Conservation (phyloP, 2,329 filamentous ascomycete species). For the Verticillium albo-atrum region DNA sequence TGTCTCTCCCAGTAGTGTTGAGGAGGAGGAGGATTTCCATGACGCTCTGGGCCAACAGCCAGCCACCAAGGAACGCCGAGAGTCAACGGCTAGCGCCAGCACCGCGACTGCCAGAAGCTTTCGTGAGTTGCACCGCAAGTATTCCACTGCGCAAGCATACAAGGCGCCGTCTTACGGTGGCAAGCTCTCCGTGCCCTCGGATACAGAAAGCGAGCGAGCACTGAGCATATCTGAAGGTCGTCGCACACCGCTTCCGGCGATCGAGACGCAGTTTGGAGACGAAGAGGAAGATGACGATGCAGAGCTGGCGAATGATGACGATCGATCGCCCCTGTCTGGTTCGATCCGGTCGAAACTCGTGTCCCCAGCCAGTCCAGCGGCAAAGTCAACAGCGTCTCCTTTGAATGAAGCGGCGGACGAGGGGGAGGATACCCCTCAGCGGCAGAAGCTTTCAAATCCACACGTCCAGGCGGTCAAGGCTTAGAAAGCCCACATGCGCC, state of each 20-base stretch:
- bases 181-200: conserved; percentile 43
- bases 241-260: conserved; percentile 49
- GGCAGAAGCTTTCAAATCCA: conserved; percentile 20
- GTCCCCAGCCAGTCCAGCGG: neutral
- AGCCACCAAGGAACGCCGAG: conserved; percentile 47
- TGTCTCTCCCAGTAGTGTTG: conserved; percentile 29
- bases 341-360: neutral
- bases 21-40: conserved; percentile 38
- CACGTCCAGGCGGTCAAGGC: conserved; percentile 27
- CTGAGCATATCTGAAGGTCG: conserved; percentile 57
- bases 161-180: conserved; percentile 35
- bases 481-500: conserved; percentile 10
- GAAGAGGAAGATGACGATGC: conserved; percentile 6
- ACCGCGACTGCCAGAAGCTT: conserved; percentile 65
- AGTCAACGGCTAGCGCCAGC: conserved; percentile 60
- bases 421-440: conserved; percentile 14
- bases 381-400: neutral
- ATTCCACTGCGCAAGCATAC: conserved; percentile 47
- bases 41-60: conserved; percentile 42
- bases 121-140: conserved; percentile 56
- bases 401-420: conserved; percentile 16
- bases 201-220: conserved; percentile 57
- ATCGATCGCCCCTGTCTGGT: neutral
- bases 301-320: neutral
- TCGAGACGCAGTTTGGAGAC: conserved; percentile 34